A percentile compares a stretch with the other conserved stretches of the same genome.
Conservation (phyloP, 129 eudicot species). For the Daucus carota region DH1_v3.0 NC_030385.2:46064001-46064500, state of each 20-base stretch:
- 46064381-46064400: constrained; percentile 39
- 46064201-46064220: constrained; percentile 40
- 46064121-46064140: constrained; percentile 46
- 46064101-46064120: constrained; percentile 59
- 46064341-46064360: constrained; percentile 44
- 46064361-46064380: constrained; percentile 41
- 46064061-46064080: constrained; percentile 54
- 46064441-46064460: constrained; percentile 52
- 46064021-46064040: constrained; percentile 37
- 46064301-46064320: constrained; percentile 58
- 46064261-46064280: constrained; percentile 63
- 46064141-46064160: constrained; percentile 52
- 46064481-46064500: constrained; percentile 39
- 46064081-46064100: constrained; percentile 50
- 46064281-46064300: constrained; percentile 39
- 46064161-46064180: constrained; percentile 46
- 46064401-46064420: constrained; percentile 39
- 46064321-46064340: constrained; percentile 57
- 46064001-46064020: constrained; percentile 40
- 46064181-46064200: constrained; percentile 38
- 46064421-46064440: constrained; percentile 26
- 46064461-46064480: constrained; percentile 47
- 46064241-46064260: constrained; percentile 49
- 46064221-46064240: constrained; percentile 52
- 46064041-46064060: constrained; percentile 46